Percentiles rank a stretch among this genome's conserved stretches.
Conservation (phyloP, 768 basidiomycete genomes). For the Termitomyces sp. region DNA sequence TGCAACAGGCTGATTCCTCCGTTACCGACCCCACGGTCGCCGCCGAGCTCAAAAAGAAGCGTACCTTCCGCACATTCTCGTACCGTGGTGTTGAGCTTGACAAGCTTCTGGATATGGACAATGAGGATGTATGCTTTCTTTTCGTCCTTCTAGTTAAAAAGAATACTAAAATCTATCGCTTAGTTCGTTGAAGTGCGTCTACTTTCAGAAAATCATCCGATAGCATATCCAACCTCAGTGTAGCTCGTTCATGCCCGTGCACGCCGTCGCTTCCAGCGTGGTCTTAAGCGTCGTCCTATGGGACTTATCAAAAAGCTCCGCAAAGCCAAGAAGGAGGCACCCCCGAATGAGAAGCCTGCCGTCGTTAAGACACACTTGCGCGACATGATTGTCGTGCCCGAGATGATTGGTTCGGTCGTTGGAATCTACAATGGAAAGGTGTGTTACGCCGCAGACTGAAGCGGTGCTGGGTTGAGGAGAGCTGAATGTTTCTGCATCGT, state of each 20-base stretch:
- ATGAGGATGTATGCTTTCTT: conserved; percentile 75
- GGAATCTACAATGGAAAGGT: conserved; percentile 99
- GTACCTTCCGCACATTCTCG: conserved; percentile 98
- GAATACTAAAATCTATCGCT: background rate
- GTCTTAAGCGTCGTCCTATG: conserved; percentile 97
- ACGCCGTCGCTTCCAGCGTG: conserved; percentile 97
- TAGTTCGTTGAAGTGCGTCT: conserved; percentile 75
- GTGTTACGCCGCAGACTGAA: conserved; percentile 13
- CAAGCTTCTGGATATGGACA: conserved; percentile 93
- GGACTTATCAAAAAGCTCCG: conserved; percentile 99
- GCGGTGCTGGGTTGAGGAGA: background rate
- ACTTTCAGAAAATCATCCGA: background rate
- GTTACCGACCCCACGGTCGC: conserved; percentile 91
- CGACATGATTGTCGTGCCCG: conserved; percentile 99
- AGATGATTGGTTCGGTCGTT: conserved; percentile 98
- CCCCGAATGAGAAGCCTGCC: conserved; percentile 96
- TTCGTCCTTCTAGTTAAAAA: background rate
- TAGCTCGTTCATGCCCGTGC: conserved; percentile 98
- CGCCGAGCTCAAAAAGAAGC: conserved; percentile 97
- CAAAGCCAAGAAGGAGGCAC: conserved; percentile 99
- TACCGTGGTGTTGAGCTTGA: conserved; percentile 99
- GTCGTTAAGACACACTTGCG: conserved; percentile 99
- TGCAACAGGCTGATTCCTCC: conserved; percentile 63
- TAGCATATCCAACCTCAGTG: background rate
- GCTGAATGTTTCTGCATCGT: conserved; percentile 3